A percentile compares a stretch with the other conserved stretches of the same genome.
Conservation (phyloP, 1,284 basidiomycete species). For the Mrakiaceae sp. region DNA sequence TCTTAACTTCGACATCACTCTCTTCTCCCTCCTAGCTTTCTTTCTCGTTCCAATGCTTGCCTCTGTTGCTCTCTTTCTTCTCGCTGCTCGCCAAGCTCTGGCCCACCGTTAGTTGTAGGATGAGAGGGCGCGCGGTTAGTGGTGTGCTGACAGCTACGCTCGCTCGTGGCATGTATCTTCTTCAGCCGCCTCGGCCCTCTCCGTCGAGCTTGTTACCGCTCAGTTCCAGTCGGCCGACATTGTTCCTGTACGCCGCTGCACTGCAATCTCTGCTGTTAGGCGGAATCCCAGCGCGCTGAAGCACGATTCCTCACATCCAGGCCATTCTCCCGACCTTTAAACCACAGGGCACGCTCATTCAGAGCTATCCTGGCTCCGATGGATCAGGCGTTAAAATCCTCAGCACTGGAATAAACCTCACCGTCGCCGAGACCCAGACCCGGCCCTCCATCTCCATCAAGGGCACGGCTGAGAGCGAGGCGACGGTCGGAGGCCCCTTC, state of each 20-base stretch:
- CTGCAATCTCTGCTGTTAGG: not conserved
- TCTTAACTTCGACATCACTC: too few relatives aligned
- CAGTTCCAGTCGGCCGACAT: slow-evolving; percentile 21
- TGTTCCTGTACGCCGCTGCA: slow-evolving; percentile 18
- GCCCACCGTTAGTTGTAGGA: not conserved
- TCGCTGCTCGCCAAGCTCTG: not conserved
- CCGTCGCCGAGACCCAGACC: not conserved
- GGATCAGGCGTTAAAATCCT: slow-evolving; percentile 1
- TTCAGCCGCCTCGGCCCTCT: slow-evolving; percentile 18
- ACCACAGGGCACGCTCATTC: slow-evolving; percentile 17
- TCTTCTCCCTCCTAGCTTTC: too few relatives aligned
- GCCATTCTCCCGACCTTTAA: slow-evolving; percentile 18
- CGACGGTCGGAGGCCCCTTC: slow-evolving; percentile 15
- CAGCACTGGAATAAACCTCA: slow-evolving; percentile 15
- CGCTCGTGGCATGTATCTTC: not conserved
- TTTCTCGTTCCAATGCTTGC: not conserved
- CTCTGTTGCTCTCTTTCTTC: not conserved
- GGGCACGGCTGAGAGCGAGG: slow-evolving; percentile 17
- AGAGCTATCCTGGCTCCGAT: slow-evolving; percentile 13
- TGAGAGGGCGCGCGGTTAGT: too few relatives aligned
- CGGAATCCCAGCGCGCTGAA: not conserved
- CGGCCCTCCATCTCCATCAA: slow-evolving; percentile 12
- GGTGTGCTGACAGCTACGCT: not conserved
- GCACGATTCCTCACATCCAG: not conserved
- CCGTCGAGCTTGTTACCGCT: slow-evolving; percentile 18